phyloP scores from a whole-genome alignment of 2,329 filamentous ascomycete species.

The Cladophialophora yegresii region DNA sequence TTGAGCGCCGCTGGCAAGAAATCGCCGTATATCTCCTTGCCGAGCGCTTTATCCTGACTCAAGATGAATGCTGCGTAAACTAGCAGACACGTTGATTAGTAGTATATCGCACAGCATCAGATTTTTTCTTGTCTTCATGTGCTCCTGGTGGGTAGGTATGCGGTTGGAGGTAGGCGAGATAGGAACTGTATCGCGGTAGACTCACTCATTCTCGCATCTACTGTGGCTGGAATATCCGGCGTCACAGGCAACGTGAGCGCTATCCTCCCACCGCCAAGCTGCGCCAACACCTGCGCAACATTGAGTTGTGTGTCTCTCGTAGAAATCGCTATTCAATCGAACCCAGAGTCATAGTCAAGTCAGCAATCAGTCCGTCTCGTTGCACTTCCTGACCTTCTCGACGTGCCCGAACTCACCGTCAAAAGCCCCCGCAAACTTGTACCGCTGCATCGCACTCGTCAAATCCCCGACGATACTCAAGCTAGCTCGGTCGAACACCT shows the following conservation, averaged over 20 bases:
- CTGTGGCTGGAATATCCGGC: constrained; percentile 26
- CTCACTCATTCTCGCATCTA: constrained; percentile 25
- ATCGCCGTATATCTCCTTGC: constrained; percentile 40
- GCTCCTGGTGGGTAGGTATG: not conserved
- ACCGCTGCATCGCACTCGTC: constrained; percentile 25
- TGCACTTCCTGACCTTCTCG: too few relatives aligned
- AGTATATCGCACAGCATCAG: not conserved
- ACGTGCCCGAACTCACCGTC: constrained; percentile 23
- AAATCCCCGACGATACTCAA: constrained; percentile 32
- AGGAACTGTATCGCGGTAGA: not conserved
- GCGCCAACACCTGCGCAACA: constrained; percentile 26
- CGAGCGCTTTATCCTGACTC: constrained; percentile 35
- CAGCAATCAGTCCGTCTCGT: not conserved
- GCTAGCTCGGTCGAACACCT: constrained; percentile 50
- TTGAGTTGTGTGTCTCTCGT: constrained; percentile 28
- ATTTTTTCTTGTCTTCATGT: not conserved
- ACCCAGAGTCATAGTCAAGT: not conserved
- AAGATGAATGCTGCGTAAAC: constrained; percentile 28
- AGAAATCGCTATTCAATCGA: constrained; percentile 17
- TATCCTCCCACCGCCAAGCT: constrained; percentile 33
- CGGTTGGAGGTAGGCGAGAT: not conserved
- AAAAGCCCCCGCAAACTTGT: constrained; percentile 22
- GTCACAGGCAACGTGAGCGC: constrained; percentile 19
- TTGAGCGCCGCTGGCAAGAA: constrained; percentile 41
- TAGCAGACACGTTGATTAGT: not conserved